Conservation (phyloP, 352 stramenopile species). For the Phytophthora multivora region DNA sequence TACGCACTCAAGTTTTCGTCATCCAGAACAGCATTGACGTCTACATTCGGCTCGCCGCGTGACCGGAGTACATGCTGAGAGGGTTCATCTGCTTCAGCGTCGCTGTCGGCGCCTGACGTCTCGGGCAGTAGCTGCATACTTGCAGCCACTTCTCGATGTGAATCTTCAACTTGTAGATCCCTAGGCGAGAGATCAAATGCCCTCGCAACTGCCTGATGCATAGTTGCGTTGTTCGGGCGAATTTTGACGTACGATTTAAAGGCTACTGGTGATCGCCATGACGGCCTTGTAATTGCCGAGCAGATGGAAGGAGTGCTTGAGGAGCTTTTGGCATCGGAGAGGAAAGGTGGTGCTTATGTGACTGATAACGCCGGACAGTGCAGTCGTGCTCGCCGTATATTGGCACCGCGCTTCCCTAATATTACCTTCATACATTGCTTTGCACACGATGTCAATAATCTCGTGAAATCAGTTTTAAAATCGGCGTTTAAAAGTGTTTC, state of each 20-base stretch:
- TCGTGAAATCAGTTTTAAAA: conserved; percentile 20
- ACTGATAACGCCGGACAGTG: conserved; percentile 22
- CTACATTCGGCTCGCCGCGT: no score
- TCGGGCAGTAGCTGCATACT: no score
- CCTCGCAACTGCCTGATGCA: no score
- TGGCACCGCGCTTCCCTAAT: conserved; percentile 15
- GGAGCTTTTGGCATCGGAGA: conserved; percentile 1
- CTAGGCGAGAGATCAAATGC: no score
- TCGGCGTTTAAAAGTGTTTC: conserved; percentile 6
- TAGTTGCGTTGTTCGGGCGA: conserved; percentile 2
- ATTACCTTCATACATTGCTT: conserved; percentile 19
- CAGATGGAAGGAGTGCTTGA: conserved; percentile 15
- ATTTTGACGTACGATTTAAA: conserved; percentile 4
- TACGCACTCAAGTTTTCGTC: no score
- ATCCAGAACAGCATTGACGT: no score
- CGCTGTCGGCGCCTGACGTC: no score
- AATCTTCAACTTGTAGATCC: no score
- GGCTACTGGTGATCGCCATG: conserved; percentile 8
- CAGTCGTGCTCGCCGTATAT: conserved; percentile 11
- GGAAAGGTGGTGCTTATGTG: conserved; percentile 10
- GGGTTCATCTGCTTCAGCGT: no score
- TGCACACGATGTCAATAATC: conserved; percentile 27
- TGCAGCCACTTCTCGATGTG: no score
- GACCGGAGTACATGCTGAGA: no score
- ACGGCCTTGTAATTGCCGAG: conserved; percentile 9